phyloP scores from a whole-genome alignment of 2,329 filamentous ascomycete genomes.

The Ustulina deusta region DNA sequence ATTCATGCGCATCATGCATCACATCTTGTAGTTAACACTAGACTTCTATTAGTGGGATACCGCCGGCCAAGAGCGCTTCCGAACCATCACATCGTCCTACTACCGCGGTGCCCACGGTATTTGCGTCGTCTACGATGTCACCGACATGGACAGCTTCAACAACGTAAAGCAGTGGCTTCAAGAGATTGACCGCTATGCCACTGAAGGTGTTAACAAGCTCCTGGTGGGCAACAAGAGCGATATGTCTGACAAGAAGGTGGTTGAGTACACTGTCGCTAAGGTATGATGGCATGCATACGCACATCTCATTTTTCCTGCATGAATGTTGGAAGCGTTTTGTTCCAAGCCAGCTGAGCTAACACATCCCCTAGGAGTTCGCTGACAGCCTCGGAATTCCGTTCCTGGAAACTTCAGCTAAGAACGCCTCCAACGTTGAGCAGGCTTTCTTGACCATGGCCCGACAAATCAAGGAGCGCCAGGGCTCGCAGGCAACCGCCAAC shows the following conservation, averaged over 20 bases:
- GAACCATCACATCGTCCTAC: slow-evolving; percentile 99
- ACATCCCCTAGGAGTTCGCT: slow-evolving; percentile 83
- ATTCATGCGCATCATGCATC: background rate
- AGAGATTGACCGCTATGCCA: slow-evolving; percentile 99
- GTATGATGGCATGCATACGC: slow-evolving; percentile 62
- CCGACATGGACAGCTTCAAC: slow-evolving; percentile 99
- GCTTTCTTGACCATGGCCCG: slow-evolving; percentile 99
- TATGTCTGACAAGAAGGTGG: slow-evolving; percentile 99
- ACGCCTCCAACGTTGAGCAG: slow-evolving; percentile 99
- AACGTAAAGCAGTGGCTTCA: slow-evolving; percentile 99
- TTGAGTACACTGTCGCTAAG: slow-evolving; percentile 99
- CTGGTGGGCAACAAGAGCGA: slow-evolving; percentile 99
- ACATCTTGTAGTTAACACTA: slow-evolving; percentile 48
- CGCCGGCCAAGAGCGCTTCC: slow-evolving; percentile 98
- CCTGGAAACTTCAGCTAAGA: slow-evolving; percentile 99
- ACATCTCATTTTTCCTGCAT: slow-evolving; percentile 23
- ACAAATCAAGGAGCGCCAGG: slow-evolving; percentile 99
- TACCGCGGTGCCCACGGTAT: slow-evolving; percentile 99
- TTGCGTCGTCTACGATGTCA: slow-evolving; percentile 99
- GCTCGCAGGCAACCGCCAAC: slow-evolving; percentile 93
- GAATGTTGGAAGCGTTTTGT: background rate
- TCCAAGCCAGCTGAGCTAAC: slow-evolving; percentile 34
- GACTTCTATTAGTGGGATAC: slow-evolving; percentile 87
- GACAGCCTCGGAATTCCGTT: slow-evolving; percentile 99
- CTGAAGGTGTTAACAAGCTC: slow-evolving; percentile 99